Base-by-base conservation (phyloP, 345 rosid genomes). In the Dimocarpus longan region DNA sequence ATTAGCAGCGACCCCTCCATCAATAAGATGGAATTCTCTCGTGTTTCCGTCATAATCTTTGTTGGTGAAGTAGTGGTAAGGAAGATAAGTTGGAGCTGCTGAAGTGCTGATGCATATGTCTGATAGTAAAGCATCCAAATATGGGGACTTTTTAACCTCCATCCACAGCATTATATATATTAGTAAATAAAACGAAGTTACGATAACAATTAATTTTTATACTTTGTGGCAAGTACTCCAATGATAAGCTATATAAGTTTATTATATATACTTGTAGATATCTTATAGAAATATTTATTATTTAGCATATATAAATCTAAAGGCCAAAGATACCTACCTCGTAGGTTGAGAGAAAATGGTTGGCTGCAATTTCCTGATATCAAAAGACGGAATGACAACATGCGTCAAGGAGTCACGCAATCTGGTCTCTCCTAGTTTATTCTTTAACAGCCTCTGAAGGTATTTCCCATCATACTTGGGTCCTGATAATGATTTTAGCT, bases 301-400 rank as follows among this genome's bases (percentile, higher is more conserved):
- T 12, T 15, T 10, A 8, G 59, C 15, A 11, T 16, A 54, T 54
- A 32, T 3, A 19, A 19, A 59, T 67, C 48, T 1, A 67, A 48
- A 67, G 70, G 40, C 32, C 5, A 2, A 26, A 66, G 48, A 19
- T 8, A 67, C 2, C 19, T 39, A 81, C 92, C 89, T 88, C 84
- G 46, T 78, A 88, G 79, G 73, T 83, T 10, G 87, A 83, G 87
- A 83, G 77, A 90, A 90, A 54, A 90, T 73, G 43, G 70, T 76
- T 22, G 93, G 93, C 79, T 90, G 90, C 42, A 90, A 87, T 10
- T 42, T 16, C 67, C 81, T 85, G 85, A 90, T 85, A 80, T 90
- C 89, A 74, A 90, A 90, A 7, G 93, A 81, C 22, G 91, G 89
- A 56, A 90, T 90, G 12, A 90, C 84, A 32, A 85, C 83, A 24